These are phyloP conservation scores for Corynascus novoguineensis DNA, from an alignment of 495 filamentous ascomycete species.

Conservation along the genomic window DNA sequence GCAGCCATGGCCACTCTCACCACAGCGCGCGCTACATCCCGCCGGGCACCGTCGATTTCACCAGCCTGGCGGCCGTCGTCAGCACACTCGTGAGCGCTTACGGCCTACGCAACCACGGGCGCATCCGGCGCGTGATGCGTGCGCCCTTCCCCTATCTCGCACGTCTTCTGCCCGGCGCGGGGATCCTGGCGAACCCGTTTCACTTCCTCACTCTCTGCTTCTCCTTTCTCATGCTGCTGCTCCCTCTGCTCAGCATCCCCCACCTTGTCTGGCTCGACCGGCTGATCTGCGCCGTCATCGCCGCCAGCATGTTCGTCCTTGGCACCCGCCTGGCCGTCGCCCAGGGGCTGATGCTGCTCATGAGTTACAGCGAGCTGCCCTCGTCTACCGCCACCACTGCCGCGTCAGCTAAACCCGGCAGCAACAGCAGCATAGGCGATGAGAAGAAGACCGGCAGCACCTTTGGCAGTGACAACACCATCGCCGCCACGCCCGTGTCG, in stretches of 20 bases:
- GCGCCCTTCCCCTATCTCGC: slow-evolving; percentile 72
- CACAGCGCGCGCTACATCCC: slow-evolving; percentile 42
- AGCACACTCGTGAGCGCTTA: slow-evolving; percentile 85
- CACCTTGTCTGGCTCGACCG: slow-evolving; percentile 77
- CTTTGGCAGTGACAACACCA: too few species aligned
- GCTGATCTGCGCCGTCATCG: slow-evolving; percentile 70
- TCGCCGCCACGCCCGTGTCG: slow-evolving; percentile 48
- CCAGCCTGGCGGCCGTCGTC: slow-evolving; percentile 78
- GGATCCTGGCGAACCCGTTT: slow-evolving; percentile 80
- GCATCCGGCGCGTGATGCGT: slow-evolving; percentile 77
- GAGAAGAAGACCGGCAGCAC: not conserved
- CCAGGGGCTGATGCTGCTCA: slow-evolving; percentile 87
- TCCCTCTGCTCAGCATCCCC: slow-evolving; percentile 73
- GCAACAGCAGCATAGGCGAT: not conserved
- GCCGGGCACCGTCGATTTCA: slow-evolving; percentile 70
- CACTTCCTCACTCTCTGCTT: slow-evolving; percentile 89
- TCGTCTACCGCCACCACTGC: slow-evolving; percentile 5
- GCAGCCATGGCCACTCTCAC: not conserved
- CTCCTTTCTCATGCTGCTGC: slow-evolving; percentile 70
- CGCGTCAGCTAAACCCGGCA: not conserved
- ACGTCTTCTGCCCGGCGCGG: slow-evolving; percentile 44
- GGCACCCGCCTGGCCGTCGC: slow-evolving; percentile 76
- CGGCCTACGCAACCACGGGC: slow-evolving; percentile 81
- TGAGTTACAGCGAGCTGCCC: slow-evolving; percentile 59
- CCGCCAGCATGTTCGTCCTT: slow-evolving; percentile 78